Conservation (phyloP, 2,329 filamentous ascomycete genomes). For the Hymenoscyphus fructigenus region DNA sequence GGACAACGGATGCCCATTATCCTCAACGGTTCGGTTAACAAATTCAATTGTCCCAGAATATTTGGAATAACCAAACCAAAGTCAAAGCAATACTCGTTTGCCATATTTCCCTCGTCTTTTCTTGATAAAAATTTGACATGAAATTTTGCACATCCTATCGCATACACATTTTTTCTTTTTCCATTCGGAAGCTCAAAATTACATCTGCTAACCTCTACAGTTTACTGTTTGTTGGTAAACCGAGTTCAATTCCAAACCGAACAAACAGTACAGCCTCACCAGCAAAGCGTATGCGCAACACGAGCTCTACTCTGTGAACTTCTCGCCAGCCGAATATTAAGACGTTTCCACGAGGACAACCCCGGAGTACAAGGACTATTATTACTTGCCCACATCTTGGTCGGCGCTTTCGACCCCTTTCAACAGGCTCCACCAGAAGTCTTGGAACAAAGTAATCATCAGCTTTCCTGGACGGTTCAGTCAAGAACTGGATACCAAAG, state of each 20-base stretch:
- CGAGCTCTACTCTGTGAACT: constrained; percentile 78
- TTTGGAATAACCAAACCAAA: too few species aligned
- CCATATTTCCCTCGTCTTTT: too few species aligned
- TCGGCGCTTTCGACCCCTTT: constrained; percentile 82
- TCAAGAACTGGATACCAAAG: constrained; percentile 46
- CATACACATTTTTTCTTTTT: not conserved
- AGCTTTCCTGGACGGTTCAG: constrained; percentile 42
- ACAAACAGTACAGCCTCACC: constrained; percentile 71
- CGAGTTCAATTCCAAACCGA: constrained; percentile 76
- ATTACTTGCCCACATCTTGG: constrained; percentile 73
- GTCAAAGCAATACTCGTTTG: too few species aligned
- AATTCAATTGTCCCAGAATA: too few species aligned
- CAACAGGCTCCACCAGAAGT: constrained; percentile 75
- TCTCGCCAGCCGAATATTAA: constrained; percentile 73
- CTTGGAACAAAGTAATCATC: constrained; percentile 49
- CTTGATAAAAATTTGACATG: too few species aligned
- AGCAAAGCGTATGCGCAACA: constrained; percentile 78
- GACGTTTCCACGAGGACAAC: constrained; percentile 77
- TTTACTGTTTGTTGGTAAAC: constrained; percentile 83
- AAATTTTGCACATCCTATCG: too few species aligned
- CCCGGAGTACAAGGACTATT: constrained; percentile 69
- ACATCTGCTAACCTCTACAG: constrained; percentile 39
- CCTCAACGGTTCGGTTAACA: too few species aligned
- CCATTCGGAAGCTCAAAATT: not conserved
- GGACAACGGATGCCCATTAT: too few species aligned